Base-by-base conservation (phyloP, 768 basidiomycete genomes). In the Tulasnella sp. region DNA sequence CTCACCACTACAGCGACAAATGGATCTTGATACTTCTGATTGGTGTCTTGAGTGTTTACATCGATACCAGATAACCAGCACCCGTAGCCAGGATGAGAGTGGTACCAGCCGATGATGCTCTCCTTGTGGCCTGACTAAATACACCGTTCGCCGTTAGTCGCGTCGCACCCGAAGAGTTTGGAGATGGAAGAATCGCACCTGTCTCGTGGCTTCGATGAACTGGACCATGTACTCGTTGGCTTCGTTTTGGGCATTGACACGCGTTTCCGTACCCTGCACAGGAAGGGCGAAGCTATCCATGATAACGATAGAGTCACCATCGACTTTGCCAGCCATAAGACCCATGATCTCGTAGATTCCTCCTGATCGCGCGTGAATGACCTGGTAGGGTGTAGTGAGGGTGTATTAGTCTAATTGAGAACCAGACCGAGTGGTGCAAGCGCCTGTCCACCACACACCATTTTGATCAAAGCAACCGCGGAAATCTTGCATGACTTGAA, bases 11-110 rank as follows among this genome's bases (percentile, higher is more conserved):
- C 94, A 11, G 97, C 97, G 38, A 99, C 90, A 82, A 98, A 99
- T 2, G 97, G 97, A 83, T 99, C 97, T 82, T 93, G 92, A 85
- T 89, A 96, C 81, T 91, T 91, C 81, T 99, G 97, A 82, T 98
- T 96, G 80, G 90, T 95, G 85, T 93, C 88, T 81, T 99, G 97
- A 0, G 97, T 99, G 82, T 92, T 93, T 77, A 99, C 97, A 81
- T 99, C 97, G 84, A 99, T 99, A 34, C 97, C 97, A 15, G 96
- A 98, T 11, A 99, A 85, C 97, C 97, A 99, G 83, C 97, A 99
- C 22, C 97, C 97, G 82, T 99, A 99, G 17, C 97, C 97, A 6
- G 97, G 97, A 85, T 99, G 97, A 19, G 95, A 97, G 83, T 97
- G 95, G 82, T 97, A 97, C 95, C 95, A 97, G n/a, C 95, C 95